A percentile compares a stretch with the other conserved stretches of the same genome.
These are phyloP conservation scores for Solanum medicagineum DNA, from an alignment of 257 asterid genomes.

Conservation along the genomic window DNA sequence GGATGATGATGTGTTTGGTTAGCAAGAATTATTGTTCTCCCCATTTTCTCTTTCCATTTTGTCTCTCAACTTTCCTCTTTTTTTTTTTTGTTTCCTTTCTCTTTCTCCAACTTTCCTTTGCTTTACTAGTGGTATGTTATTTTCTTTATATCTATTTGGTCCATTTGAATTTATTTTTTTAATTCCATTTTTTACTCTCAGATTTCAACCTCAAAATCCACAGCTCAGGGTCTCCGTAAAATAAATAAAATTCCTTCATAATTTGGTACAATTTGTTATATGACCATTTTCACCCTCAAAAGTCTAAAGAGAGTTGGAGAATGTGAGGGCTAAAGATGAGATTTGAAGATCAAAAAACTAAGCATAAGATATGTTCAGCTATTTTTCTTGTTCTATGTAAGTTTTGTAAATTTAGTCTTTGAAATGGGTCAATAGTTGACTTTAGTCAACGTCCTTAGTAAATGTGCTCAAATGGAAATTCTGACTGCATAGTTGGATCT, in stretches of 20 bases:
- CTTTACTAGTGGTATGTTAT: not conserved
- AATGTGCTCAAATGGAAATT: no score
- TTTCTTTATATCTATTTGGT: not conserved
- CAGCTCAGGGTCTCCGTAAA: not conserved
- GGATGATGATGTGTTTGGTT: not conserved
- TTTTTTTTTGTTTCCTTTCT: not conserved
- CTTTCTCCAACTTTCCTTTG: not conserved
- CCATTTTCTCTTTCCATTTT: conserved; percentile 1
- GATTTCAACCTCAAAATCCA: not conserved
- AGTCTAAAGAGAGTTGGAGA: not conserved
- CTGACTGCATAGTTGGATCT: no score
- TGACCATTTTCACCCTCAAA: not conserved
- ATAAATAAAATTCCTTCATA: not conserved
- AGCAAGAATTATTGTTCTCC: not conserved
- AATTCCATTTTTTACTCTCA: not conserved
- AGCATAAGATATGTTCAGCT: not conserved
- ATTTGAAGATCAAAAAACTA: not conserved
- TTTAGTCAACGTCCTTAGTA: no score
- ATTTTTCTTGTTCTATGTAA: not conserved
- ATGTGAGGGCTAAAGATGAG: not conserved
- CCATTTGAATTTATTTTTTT: not conserved
- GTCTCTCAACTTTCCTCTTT: not conserved
- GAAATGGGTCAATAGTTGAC: no score
- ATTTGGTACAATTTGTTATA: not conserved
- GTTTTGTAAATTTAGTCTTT: no score